A percentile compares a stretch with the other conserved stretches of the same genome.
Evolutionary conservation across 768 basidiomycete genomes (phyloP).

Genomic region (Mycena alexandri): DNA sequence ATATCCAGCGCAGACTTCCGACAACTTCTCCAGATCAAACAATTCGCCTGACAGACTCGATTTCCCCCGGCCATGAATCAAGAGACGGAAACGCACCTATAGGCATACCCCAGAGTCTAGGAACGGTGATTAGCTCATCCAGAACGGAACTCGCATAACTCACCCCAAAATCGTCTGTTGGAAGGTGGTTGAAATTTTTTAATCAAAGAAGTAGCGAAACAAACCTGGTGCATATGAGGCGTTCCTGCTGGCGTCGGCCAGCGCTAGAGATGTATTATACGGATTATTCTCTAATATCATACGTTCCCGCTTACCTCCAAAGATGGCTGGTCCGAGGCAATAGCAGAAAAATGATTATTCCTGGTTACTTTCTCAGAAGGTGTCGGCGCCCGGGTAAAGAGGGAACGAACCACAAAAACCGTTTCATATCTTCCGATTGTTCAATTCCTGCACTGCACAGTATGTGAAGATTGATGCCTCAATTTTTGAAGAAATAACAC

Average conservation of each 20-base stretch:
- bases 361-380: conserved; percentile 47
- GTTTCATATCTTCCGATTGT: conserved; percentile 78
- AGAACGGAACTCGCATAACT: no score
- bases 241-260: conserved; percentile 66
- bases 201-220: conserved; percentile 23
- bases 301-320: conserved; percentile 61
- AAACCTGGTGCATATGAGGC: conserved; percentile 68
- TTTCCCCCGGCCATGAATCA: no score
- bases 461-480: neutral
- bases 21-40: conserved; percentile 77
- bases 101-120: conserved; percentile 78
- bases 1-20: conserved; percentile 66
- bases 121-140: neutral
- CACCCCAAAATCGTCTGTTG: conserved; percentile 71
- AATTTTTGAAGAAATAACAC: conserved; percentile 38
- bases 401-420: conserved; percentile 69
- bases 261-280: conserved; percentile 49
- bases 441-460: conserved; percentile 64
- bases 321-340: conserved; percentile 77
- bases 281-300: neutral
- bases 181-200: neutral
- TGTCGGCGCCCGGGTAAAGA: neutral
- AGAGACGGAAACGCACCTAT: conserved; percentile 58
- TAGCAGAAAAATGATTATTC: conserved; percentile 81
- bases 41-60: conserved; percentile 65